Conservation (phyloP, 352 stramenopile genomes). For the Proteromonas lacertae region DNA sequence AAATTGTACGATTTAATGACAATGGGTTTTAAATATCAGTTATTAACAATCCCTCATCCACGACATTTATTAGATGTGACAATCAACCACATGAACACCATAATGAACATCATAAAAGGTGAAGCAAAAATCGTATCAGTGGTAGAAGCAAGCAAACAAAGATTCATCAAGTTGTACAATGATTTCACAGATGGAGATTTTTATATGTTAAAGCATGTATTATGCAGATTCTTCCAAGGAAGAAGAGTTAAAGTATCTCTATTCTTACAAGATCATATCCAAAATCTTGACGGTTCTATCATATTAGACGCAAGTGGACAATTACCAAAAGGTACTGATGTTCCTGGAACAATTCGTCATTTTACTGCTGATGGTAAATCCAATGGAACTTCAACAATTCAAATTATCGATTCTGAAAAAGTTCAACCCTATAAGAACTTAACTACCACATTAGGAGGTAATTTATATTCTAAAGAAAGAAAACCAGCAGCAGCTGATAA, state of each 20-base stretch:
- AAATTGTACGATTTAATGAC: slow-evolving; percentile 59
- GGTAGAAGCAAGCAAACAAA: slow-evolving; percentile 24
- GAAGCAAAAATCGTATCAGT: slow-evolving; percentile 24
- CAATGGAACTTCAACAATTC: not conserved
- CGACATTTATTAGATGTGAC: slow-evolving; percentile 45
- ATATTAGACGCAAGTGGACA: slow-evolving; percentile 13
- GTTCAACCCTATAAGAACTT: not conserved
- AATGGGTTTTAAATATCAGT: slow-evolving; percentile 70
- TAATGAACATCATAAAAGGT: slow-evolving; percentile 24
- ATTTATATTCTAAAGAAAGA: not conserved
- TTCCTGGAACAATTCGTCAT: slow-evolving; percentile 1
- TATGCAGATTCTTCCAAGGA: slow-evolving; percentile 49
- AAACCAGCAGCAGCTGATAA: not conserved
- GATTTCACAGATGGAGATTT: not conserved
- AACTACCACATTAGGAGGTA: not conserved
- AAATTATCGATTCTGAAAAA: not conserved
- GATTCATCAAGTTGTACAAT: not conserved
- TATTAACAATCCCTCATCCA: slow-evolving; percentile 29
- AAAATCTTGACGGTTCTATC: slow-evolving; percentile 31
- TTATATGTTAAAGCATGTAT: slow-evolving; percentile 23
- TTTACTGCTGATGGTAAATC: not conserved
- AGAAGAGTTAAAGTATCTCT: slow-evolving; percentile 50
- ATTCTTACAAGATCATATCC: slow-evolving; percentile 43
- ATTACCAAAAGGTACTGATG: not conserved
- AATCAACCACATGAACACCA: slow-evolving; percentile 34